Evolutionary conservation across 1,284 basidiomycete genomes (phyloP).

Genomic region (Ceratorhiza oryzae-sativae): DNA sequence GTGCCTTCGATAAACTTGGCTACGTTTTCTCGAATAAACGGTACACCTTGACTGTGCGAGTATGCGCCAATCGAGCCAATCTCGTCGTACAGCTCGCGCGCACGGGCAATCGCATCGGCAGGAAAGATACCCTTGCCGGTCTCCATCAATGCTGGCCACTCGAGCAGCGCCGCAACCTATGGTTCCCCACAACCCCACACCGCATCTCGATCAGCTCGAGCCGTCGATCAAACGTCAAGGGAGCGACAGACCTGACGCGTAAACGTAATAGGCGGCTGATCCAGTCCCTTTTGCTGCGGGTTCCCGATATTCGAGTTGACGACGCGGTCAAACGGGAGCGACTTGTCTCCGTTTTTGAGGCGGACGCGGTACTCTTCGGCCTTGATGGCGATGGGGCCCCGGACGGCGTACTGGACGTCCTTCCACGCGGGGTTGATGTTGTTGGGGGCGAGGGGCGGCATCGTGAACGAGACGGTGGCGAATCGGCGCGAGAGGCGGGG

Average conservation of each 20-base stretch:
- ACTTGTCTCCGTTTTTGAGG: slow-evolving; percentile 59
- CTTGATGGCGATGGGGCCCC: slow-evolving; percentile 94
- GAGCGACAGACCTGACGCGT: slow-evolving; percentile 76
- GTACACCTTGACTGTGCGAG: slow-evolving; percentile 93
- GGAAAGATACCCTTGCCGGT: slow-evolving; percentile 77
- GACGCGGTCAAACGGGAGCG: slow-evolving; percentile 85
- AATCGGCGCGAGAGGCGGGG: slow-evolving; percentile 8
- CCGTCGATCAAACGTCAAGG: background rate
- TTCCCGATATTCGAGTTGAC: slow-evolving; percentile 98
- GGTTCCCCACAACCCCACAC: slow-evolving; percentile 21
- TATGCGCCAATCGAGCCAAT: slow-evolving; percentile 96
- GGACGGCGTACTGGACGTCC: slow-evolving; percentile 95
- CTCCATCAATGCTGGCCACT: slow-evolving; percentile 87
- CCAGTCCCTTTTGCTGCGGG: slow-evolving; percentile 93
- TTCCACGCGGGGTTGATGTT: slow-evolving; percentile 84
- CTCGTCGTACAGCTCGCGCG: slow-evolving; percentile 79
- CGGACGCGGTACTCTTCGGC: slow-evolving; percentile 82
- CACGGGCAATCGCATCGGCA: slow-evolving; percentile 83
- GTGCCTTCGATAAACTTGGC: slow-evolving; percentile 87
- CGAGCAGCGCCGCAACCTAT: slow-evolving; percentile 87
- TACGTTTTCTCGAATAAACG: slow-evolving; percentile 86
- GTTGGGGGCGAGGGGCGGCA: slow-evolving; percentile 67
- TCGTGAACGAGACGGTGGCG: slow-evolving; percentile 44
- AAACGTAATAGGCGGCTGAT: slow-evolving; percentile 94
- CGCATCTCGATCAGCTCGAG: background rate